These are phyloP conservation scores for Chalciporus sphaerocephalus DNA, from an alignment of 768 basidiomycete genomes.

Conservation along the genomic window DNA sequence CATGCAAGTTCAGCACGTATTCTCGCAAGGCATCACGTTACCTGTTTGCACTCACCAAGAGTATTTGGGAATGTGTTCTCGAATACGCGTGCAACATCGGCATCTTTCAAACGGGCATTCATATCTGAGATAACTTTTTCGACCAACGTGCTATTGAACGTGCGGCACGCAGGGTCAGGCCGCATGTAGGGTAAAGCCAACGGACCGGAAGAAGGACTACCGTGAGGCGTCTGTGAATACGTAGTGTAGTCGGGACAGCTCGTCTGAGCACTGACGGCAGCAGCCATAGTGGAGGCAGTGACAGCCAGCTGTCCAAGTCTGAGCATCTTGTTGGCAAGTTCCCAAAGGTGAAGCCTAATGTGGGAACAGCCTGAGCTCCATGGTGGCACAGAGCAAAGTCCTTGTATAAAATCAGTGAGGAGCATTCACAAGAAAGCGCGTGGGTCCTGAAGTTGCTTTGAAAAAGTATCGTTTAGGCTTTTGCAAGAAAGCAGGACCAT, in stretches of 20 bases:
- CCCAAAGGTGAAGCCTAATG: conserved; percentile 10
- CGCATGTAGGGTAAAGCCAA: conserved; percentile 70
- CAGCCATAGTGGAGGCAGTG: conserved; percentile 22
- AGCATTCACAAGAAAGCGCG: conserved; percentile 2
- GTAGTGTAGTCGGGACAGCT: conserved; percentile 60
- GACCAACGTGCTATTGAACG: conserved; percentile 71
- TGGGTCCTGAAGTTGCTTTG: neutral
- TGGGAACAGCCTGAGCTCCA: conserved; percentile 1
- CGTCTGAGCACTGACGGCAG: conserved; percentile 20
- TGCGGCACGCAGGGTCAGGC: conserved; percentile 62
- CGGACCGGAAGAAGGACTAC: conserved; percentile 54
- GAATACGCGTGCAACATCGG: conserved; percentile 72
- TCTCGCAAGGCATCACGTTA: neutral
- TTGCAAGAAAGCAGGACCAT: too few species aligned
- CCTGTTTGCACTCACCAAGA: conserved; percentile 44
- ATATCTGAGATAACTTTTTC: conserved; percentile 76
- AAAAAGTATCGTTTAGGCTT: too few species aligned
- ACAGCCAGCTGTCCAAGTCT: conserved; percentile 21
- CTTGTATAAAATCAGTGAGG: conserved; percentile 8
- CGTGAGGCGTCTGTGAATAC: conserved; percentile 62
- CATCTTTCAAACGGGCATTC: conserved; percentile 67
- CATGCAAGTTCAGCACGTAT: neutral
- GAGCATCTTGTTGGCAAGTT: conserved; percentile 14
- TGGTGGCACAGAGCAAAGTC: neutral
- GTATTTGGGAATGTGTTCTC: conserved; percentile 84